These are phyloP conservation scores for Dysphania ambrosioides DNA, from an alignment of 148 eudicot species.

Conservation along the genomic window DNA sequence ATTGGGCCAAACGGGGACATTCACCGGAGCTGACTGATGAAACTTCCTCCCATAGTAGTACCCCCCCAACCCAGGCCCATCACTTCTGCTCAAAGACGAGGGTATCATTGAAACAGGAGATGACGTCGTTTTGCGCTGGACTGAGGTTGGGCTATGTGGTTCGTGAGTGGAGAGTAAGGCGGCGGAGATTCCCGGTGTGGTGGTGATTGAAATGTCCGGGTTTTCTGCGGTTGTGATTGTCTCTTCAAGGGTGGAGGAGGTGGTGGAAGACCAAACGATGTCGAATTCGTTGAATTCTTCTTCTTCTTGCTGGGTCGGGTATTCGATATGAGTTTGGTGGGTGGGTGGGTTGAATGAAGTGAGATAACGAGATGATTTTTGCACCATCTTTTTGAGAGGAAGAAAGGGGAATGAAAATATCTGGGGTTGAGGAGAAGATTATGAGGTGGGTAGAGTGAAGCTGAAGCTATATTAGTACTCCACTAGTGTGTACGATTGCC, in stretches of 20 bases:
- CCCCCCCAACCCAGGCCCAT: constrained; percentile 5
- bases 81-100: neutral
- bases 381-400: neutral
- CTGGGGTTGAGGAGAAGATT: neutral
- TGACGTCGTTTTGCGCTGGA: constrained; percentile 45
- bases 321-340: neutral
- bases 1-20: constrained; percentile 53
- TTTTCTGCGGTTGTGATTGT: neutral
- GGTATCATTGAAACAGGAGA: constrained; percentile 29
- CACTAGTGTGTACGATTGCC: neutral
- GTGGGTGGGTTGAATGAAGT: neutral
- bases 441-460: neutral
- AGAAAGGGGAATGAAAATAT: neutral
- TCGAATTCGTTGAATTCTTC: constrained; percentile 64
- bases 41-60: constrained; percentile 15
- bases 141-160: constrained; percentile 23
- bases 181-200: constrained; percentile 27
- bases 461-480: neutral
- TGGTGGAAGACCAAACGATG: constrained; percentile 56
- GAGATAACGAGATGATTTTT: constrained; percentile 9
- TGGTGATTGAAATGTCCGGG: constrained; percentile 5
- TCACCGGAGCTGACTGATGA: constrained; percentile 68
- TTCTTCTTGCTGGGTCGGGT: neutral
- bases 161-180: constrained; percentile 10
- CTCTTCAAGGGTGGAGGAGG: neutral